Evolutionary conservation across 129 eudicot species (phyloP).

Genomic region (Smallanthus sonchifolius): DNA sequence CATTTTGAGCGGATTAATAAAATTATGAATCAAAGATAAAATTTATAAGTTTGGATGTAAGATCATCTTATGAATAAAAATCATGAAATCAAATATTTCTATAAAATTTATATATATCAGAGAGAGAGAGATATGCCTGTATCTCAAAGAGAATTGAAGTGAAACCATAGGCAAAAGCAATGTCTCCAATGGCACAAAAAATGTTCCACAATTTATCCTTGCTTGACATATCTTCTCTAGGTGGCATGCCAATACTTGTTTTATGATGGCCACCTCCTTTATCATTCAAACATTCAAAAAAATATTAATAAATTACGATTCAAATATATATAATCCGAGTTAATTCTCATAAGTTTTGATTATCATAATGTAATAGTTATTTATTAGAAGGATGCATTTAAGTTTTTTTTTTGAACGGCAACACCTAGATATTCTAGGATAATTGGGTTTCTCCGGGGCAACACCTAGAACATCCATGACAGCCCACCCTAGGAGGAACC

Average conservation of each 20-base stretch:
- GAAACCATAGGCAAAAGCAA: slow-evolving; percentile 64
- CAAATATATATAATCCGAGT: neutral
- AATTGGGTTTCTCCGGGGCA: too few relatives aligned
- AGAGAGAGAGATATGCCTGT: slow-evolving; percentile 22
- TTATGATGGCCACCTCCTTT: slow-evolving; percentile 38
- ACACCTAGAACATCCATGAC: too few relatives aligned
- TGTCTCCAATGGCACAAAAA: slow-evolving; percentile 58
- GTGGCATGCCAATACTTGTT: slow-evolving; percentile 48
- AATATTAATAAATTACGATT: neutral
- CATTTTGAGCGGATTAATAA: neutral
- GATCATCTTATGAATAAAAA: too few relatives aligned
- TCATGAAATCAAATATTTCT: too few relatives aligned
- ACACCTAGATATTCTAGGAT: too few relatives aligned
- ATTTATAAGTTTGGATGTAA: neutral
- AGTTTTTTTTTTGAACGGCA: too few relatives aligned
- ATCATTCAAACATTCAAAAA: neutral
- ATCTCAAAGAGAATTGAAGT: slow-evolving; percentile 48
- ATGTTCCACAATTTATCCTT: slow-evolving; percentile 46
- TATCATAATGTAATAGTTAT: neutral
- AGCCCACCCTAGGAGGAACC: too few relatives aligned
- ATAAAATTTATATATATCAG: too few relatives aligned
- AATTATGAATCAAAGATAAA: too few relatives aligned
- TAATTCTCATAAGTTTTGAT: neutral
- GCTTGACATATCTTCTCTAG: slow-evolving; percentile 36
- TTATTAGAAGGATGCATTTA: too few relatives aligned